A percentile compares a stretch with the other conserved stretches of the same genome.
Evolutionary conservation across 2,329 filamentous ascomycete genomes (phyloP).

Genomic region (Escovopsis weberi): DNA sequence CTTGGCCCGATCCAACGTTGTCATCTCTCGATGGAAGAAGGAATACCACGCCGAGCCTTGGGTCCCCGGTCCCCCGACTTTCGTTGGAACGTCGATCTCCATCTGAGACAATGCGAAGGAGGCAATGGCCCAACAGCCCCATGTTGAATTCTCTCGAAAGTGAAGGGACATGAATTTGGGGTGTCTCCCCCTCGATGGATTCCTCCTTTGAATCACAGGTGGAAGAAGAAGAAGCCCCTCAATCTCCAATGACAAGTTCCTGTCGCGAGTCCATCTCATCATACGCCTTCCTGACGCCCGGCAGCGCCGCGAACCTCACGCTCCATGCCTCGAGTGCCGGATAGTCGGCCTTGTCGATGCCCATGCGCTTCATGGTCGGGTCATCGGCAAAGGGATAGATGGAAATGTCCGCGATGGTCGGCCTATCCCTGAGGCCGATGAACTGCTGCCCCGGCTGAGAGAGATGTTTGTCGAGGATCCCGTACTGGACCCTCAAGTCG

Average conservation of each 20-base stretch:
- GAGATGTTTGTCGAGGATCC: slow-evolving; percentile 2
- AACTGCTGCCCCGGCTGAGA: slow-evolving; percentile 5
- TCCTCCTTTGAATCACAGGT: too few species aligned
- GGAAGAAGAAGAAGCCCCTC: background rate
- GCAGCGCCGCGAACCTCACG: slow-evolving; percentile 2
- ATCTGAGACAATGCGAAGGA: too few species aligned
- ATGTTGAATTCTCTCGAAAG: too few species aligned
- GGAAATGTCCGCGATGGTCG: slow-evolving; percentile 7
- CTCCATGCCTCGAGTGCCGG: slow-evolving; percentile 6
- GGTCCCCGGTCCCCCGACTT: too few species aligned
- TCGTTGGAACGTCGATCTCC: too few species aligned
- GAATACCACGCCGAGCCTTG: too few species aligned
- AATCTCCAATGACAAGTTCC: background rate
- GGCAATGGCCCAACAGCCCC: too few species aligned
- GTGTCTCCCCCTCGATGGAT: background rate
- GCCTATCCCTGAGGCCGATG: slow-evolving; percentile 4
- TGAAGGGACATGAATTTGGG: background rate
- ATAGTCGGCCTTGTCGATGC: slow-evolving; percentile 3
- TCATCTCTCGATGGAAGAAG: too few species aligned
- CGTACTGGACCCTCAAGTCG: slow-evolving; percentile 2
- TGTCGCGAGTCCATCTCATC: slow-evolving; percentile 3
- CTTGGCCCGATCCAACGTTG: too few species aligned
- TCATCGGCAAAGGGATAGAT: slow-evolving; percentile 6
- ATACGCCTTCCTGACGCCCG: slow-evolving; percentile 4
- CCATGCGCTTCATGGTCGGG: slow-evolving; percentile 2